These are phyloP conservation scores for Fusarium zealandicum DNA, from an alignment of 2,329 filamentous ascomycete genomes.

Conservation along the genomic window DNA sequence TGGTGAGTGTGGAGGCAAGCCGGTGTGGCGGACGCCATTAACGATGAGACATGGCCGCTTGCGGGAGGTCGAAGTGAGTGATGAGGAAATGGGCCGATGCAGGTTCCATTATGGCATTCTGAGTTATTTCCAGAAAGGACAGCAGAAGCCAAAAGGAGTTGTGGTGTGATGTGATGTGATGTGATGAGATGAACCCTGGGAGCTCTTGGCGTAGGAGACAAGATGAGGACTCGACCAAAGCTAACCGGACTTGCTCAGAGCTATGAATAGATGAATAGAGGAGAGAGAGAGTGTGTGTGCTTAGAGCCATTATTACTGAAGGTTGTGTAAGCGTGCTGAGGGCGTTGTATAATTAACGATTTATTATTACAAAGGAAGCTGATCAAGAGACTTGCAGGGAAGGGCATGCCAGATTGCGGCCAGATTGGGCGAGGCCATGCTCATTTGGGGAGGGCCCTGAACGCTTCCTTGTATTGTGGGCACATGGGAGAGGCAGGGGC, in stretches of 20 bases:
- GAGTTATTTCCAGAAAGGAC: conserved; percentile 10
- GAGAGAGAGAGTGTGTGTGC: too few species aligned
- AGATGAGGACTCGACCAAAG: conserved; percentile 1
- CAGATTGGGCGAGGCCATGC: conserved; percentile 33
- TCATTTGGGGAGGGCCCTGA: conserved; percentile 32
- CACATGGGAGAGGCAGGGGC: conserved; percentile 11
- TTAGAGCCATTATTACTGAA: conserved; percentile 3
- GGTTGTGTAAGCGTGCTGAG: conserved; percentile 1
- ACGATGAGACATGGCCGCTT: conserved; percentile 2
- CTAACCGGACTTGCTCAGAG: conserved; percentile 9
- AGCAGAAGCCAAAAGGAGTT: conserved; percentile 9
- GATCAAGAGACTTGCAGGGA: conserved; percentile 24
- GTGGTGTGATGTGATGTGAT: conserved; percentile 4
- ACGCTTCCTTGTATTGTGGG: conserved; percentile 21
- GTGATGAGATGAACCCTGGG: conserved; percentile 15
- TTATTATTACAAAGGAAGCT: conserved; percentile 26
- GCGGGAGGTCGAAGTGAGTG: conserved; percentile 8
- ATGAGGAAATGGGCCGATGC: conserved; percentile 12
- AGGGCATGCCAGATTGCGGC: conserved; percentile 23
- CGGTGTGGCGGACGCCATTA: conserved; percentile 22
- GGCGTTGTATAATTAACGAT: background rate
- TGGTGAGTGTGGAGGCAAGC: conserved; percentile 12
- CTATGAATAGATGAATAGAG: conserved; percentile 28
- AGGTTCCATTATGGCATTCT: conserved; percentile 14
- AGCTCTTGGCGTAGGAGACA: conserved; percentile 16